A percentile compares a stretch with the other conserved stretches of the same genome.
Conservation (phyloP, 257 asterid genomes). For the Gardenia jasminoides region DNA sequence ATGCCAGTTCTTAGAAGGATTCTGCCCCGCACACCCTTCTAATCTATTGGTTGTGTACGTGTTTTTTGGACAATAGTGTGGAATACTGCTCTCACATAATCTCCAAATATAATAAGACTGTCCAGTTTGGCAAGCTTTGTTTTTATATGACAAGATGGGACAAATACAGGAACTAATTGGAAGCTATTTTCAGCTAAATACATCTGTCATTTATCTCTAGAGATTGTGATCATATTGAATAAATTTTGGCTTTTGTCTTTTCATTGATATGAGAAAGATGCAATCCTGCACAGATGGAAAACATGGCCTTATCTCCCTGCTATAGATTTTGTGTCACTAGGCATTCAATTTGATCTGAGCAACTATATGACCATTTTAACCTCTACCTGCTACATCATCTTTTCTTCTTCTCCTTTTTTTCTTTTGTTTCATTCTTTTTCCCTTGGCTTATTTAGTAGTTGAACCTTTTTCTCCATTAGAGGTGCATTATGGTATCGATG, state of each 20-base stretch:
- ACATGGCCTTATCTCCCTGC: neutral
- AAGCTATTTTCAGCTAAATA: neutral
- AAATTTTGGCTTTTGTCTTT: neutral
- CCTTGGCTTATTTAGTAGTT: neutral
- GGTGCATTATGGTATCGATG: neutral
- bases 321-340: neutral
- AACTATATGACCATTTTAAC: neutral
- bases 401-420: too few species aligned
- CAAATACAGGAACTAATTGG: conserved; percentile 8
- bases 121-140: neutral
- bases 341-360: neutral
- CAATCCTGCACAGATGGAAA: too few species aligned
- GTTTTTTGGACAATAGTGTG: neutral
- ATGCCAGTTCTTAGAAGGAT: neutral
- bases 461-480: neutral
- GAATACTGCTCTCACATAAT: conserved; percentile 8
- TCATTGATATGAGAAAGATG: neutral
- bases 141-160: conserved; percentile 8
- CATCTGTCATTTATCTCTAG: neutral
- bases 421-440: too few species aligned
- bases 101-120: conserved; percentile 13
- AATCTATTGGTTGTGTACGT: neutral
- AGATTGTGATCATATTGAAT: neutral
- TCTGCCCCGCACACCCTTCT: neutral
- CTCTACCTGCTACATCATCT: neutral